phyloP scores from a whole-genome alignment of 140 eudicot genomes.

The Flaveria floridana region DNA sequence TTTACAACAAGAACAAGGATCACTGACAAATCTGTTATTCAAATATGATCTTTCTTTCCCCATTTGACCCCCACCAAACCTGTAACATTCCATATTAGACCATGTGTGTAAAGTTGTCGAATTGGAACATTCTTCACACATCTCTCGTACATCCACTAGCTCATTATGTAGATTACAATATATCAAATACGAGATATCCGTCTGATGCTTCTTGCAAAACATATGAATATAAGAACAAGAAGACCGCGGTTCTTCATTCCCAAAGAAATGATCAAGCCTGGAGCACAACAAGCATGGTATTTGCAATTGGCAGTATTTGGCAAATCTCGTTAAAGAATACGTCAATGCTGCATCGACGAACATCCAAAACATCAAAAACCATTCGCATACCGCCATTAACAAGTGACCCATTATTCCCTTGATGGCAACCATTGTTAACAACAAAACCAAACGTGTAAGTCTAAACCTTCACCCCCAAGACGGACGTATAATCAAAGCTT shows the following conservation, averaged over 20 bases:
- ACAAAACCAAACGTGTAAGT: neutral
- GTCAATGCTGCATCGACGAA: slow-evolving; percentile 62
- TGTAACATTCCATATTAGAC: slow-evolving; percentile 41
- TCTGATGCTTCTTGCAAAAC: slow-evolving; percentile 57
- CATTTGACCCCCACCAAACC: slow-evolving; percentile 45
- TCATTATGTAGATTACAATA: slow-evolving; percentile 60
- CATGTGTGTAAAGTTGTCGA: slow-evolving; percentile 43
- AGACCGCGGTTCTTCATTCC: slow-evolving; percentile 45
- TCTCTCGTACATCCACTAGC: slow-evolving; percentile 54
- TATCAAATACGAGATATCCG: slow-evolving; percentile 57
- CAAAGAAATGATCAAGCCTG: slow-evolving; percentile 55
- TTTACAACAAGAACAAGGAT: slow-evolving; percentile 66
- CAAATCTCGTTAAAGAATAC: slow-evolving; percentile 59
- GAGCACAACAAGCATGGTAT: slow-evolving; percentile 76
- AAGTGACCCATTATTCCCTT: slow-evolving; percentile 48
- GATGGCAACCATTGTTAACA: slow-evolving; percentile 48
- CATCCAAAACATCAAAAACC: slow-evolving; percentile 83
- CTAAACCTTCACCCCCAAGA: slow-evolving; percentile 23
- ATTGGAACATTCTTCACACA: slow-evolving; percentile 71
- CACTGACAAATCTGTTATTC: slow-evolving; percentile 31
- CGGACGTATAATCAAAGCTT: slow-evolving; percentile 28
- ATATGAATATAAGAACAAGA: slow-evolving; percentile 42
- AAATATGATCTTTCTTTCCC: slow-evolving; percentile 25
- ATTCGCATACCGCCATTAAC: slow-evolving; percentile 65
- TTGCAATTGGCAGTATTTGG: slow-evolving; percentile 55